Evolutionary conservation across 1,284 basidiomycete species (phyloP).

Genomic region (Austropuccinia psidii): DNA sequence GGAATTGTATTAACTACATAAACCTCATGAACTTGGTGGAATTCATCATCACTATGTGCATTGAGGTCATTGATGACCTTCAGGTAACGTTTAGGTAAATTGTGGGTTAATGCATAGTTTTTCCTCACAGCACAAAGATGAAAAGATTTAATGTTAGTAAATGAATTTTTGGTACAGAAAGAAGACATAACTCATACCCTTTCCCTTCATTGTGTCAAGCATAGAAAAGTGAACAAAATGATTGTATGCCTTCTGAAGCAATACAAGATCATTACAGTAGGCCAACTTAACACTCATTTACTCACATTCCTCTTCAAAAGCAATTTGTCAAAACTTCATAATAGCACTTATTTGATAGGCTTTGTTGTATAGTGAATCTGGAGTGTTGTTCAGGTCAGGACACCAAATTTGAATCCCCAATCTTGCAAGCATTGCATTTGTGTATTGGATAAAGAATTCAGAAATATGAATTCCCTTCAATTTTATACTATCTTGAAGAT

Average conservation of each 20-base stretch:
- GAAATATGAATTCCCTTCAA: neutral
- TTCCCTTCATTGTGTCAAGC: neutral
- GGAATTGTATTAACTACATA: neutral
- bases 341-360: constrained; percentile 2
- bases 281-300: neutral
- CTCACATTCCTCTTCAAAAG: neutral
- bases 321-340: neutral
- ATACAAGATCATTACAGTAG: neutral
- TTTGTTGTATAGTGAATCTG: constrained; percentile 17
- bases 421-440: neutral
- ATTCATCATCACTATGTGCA: constrained; percentile 3
- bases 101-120: neutral
- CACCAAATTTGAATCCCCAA: constrained; percentile 12
- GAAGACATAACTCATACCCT: neutral
- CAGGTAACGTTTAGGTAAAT: neutral
- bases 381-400: constrained; percentile 5
- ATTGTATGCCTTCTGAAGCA: neutral
- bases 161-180: neutral
- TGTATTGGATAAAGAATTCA: constrained; percentile 11
- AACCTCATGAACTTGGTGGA: neutral
- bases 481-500: too few species aligned
- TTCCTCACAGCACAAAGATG: neutral
- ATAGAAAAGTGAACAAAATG: neutral
- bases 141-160: neutral
- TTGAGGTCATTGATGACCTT: neutral